A percentile compares a stretch with the other conserved stretches of the same genome.
These are phyloP conservation scores for Phylloporus arenicola DNA, from an alignment of 768 basidiomycete species.

Conservation along the genomic window DNA sequence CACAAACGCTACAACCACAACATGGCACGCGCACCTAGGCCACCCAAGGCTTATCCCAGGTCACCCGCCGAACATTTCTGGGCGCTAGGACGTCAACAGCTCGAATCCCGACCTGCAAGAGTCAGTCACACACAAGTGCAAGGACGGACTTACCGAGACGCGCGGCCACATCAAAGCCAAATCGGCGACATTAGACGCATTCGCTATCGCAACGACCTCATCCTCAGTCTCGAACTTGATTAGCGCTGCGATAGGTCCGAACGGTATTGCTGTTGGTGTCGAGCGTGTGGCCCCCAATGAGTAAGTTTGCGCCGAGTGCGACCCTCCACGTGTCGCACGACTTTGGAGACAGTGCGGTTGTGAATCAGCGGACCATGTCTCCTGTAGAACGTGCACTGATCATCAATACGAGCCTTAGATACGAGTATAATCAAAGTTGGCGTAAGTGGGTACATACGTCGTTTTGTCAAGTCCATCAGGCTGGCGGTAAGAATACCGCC, in stretches of 20 bases:
- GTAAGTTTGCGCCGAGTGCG: conserved; percentile 75
- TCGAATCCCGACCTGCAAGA: too few relatives aligned
- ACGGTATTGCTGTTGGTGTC: conserved; percentile 47
- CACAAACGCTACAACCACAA: too few relatives aligned
- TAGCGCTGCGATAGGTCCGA: conserved; percentile 86
- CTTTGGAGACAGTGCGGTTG: conserved; percentile 77
- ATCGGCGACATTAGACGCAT: conserved; percentile 72
- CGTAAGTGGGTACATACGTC: conserved; percentile 47
- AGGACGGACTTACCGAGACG: too few relatives aligned
- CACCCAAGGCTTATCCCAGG: too few relatives aligned
- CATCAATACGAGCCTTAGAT: background rate
- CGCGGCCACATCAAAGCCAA: too few relatives aligned
- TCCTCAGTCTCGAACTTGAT: conserved; percentile 92
- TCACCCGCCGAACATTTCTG: too few relatives aligned
- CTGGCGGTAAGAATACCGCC: conserved; percentile 88
- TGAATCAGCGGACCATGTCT: conserved; percentile 98
- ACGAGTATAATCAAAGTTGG: too few relatives aligned
- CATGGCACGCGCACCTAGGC: too few relatives aligned
- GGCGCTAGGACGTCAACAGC: too few relatives aligned
- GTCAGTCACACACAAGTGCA: too few relatives aligned
- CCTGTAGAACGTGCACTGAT: conserved; percentile 41
- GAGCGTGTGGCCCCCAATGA: conserved; percentile 79
- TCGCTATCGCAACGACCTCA: conserved; percentile 82
- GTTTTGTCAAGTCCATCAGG: conserved; percentile 74
- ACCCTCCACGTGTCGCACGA: conserved; percentile 80